Base-by-base conservation (phyloP, 495 filamentous ascomycete genomes). In the Penicillium waksmanii region DNA sequence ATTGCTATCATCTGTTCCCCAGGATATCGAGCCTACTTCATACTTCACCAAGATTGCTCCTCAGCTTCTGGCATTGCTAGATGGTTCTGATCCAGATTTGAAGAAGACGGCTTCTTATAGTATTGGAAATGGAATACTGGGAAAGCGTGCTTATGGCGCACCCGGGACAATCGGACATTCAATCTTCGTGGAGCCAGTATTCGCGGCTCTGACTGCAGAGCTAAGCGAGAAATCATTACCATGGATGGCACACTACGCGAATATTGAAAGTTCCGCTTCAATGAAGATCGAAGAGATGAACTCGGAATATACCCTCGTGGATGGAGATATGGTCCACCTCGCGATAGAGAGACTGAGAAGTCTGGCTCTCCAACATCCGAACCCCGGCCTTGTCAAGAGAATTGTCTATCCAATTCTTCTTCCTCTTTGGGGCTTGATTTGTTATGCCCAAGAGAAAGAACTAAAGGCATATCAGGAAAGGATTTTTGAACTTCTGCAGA, bases 121-220 rank as follows among this genome's bases (percentile, higher is more conserved):
- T 44, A 87, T 93, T 54, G 89, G 87, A 0, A 88, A 85, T 64
- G 89, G 89, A 1, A 86, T 93, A 18, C 67, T 95, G 49, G 85
- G 86, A 0, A 85, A 85, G 55, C 86, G 84, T 51, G 71, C 80
- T 25, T 85, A 82, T 64, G 90, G 91, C 7, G 88, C 87, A 23
- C 86, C 86, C 38, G 87, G 85, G 15, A 84, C 84, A 1, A 77
- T 86, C 35, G 91, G 90, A 0, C 91, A 89, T 83, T 84, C 79
- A 21, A 80, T 83, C 6, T 87, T 93, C 52, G 82, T 86, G 0
- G 80, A 85, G 60, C 90, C 89, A 0, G 74, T 91, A 48, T 77
- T 91, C 36, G 66, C 76, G n/a, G 67, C 70, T 11, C 83, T 93
- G 34, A 83, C 86, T 42, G 89, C 88, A 7, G 68, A 75, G 1